Base-by-base conservation (phyloP, 2,329 filamentous ascomycete species). In the Ophiocordyceps robertsii region DNA sequence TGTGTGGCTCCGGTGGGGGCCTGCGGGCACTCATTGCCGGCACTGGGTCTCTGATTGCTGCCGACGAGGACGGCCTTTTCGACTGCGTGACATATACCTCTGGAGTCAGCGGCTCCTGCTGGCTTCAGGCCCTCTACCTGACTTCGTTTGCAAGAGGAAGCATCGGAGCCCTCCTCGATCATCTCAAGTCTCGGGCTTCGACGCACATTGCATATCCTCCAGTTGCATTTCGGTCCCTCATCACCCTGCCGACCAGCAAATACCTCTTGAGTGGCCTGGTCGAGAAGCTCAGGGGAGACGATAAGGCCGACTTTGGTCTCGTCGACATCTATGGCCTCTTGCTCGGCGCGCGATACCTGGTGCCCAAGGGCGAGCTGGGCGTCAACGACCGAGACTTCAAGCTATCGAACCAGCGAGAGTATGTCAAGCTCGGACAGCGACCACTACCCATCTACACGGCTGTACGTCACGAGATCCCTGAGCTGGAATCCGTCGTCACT, bases 371-470 rank as follows among this genome's bases (percentile, higher is more conserved):
- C 31, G 88, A 95, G 54, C 68, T 65, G 2, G 80, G 75, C 10
- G 75, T 95, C 6, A 76, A 84, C 44, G 77, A 84, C 32, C 67
- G 70, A 45, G 89, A 96, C 59, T 80, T 95, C 51, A 96, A 96
- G 57, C 67, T 98, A 13, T 96, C 90, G 0, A 90, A 85, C 52
- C 92, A 98, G 60, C 72, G 80, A 44, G 70, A 75, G 14, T 87
- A 82, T 50, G 70, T 93, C 17, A 76, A 84, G 41, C 73, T 82
- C 46, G 92, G 92, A 1, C 75, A 83, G 38, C 76, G 90, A 45
- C 92, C 92, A 1, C 66, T 98, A 51, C 92, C 92, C 0, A 95
- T 98, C 40, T 98, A 98, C 55, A 94, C 90, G 0, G 87, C 87
- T 1, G 90, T 98, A 1, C 79, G 92, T 8, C 92, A 98, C 55